Evolutionary conservation across 2,329 filamentous ascomycete species (phyloP).

Genomic region (Alternaria triticina): DNA sequence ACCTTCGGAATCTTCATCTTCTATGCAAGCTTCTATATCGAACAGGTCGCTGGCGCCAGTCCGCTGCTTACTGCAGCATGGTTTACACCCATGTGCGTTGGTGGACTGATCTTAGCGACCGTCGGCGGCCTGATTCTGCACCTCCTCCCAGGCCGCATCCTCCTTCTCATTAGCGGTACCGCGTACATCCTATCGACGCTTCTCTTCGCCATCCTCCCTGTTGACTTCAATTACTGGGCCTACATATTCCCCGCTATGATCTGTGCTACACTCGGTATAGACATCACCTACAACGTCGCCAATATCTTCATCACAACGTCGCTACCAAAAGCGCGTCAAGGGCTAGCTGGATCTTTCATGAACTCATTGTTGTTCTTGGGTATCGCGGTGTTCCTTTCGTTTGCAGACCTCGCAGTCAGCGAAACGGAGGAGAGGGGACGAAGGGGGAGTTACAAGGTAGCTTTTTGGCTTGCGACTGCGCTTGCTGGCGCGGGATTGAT

Average conservation of each 20-base stretch:
- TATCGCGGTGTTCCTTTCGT: constrained; percentile 44
- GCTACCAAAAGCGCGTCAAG: constrained; percentile 43
- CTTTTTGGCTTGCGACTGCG: constrained; percentile 47
- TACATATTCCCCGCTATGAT: constrained; percentile 54
- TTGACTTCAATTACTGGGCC: constrained; percentile 44
- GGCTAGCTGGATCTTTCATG: constrained; percentile 45
- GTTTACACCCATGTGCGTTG: constrained; percentile 47
- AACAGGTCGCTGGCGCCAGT: constrained; percentile 35
- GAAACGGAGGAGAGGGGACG: constrained; percentile 39
- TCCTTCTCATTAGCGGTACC: constrained; percentile 39
- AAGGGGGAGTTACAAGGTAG: constrained; percentile 44
- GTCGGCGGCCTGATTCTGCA: constrained; percentile 45
- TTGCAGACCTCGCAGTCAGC: constrained; percentile 46
- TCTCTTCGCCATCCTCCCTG: constrained; percentile 45
- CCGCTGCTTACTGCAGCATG: constrained; percentile 43
- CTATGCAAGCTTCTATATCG: constrained; percentile 49
- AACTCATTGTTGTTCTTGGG: constrained; percentile 47
- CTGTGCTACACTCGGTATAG: constrained; percentile 46
- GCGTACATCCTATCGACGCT: constrained; percentile 41
- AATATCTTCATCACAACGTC: constrained; percentile 49
- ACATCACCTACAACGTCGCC: constrained; percentile 48
- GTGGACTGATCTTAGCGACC: constrained; percentile 43
- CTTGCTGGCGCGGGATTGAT: constrained; percentile 37
- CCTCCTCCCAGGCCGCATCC: constrained; percentile 41
- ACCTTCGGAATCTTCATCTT: constrained; percentile 48